Evolutionary conservation across 306 rosid genomes (phyloP).

Genomic region (Cicer chorassanicum): DNA sequence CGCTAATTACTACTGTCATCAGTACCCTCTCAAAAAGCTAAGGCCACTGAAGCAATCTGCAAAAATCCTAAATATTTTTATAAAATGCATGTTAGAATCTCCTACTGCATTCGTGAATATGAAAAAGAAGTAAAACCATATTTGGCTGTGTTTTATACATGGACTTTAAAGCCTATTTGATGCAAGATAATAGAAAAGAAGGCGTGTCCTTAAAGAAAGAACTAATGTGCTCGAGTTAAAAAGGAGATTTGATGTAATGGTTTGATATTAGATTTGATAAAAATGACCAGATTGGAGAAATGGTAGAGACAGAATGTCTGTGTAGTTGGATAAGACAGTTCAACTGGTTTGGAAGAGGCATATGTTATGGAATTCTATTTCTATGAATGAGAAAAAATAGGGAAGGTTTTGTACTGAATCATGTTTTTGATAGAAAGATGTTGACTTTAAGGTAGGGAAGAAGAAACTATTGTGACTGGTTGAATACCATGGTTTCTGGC

Average conservation of each 20-base stretch:
- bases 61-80: neutral
- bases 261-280: slow-evolving; percentile 12
- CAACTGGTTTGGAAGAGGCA: slow-evolving; percentile 24
- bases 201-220: neutral
- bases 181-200: neutral
- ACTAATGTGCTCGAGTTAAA: neutral
- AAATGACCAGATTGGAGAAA: slow-evolving; percentile 15
- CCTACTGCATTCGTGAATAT: slow-evolving; percentile 13
- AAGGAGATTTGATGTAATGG: slow-evolving; percentile 3
- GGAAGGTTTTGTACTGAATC: slow-evolving; percentile 7
- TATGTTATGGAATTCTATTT: slow-evolving; percentile 18
- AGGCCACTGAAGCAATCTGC: neutral
- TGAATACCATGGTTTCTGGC: slow-evolving; percentile 1
- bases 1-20: neutral
- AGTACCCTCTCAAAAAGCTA: no score
- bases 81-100: neutral
- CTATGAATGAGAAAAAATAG: slow-evolving; percentile 7
- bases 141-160: neutral
- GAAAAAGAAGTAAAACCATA: neutral
- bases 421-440: slow-evolving; percentile 25
- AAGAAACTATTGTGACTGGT: slow-evolving; percentile 21
- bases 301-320: slow-evolving; percentile 24
- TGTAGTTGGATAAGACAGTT: slow-evolving; percentile 18
- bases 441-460: slow-evolving; percentile 10
- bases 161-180: slow-evolving; percentile 38